A percentile compares a stretch with the other conserved stretches of the same genome.
These are phyloP conservation scores for Paralagenidium karlingii DNA, from an alignment of 352 stramenopile species.

Conservation along the genomic window DNA sequence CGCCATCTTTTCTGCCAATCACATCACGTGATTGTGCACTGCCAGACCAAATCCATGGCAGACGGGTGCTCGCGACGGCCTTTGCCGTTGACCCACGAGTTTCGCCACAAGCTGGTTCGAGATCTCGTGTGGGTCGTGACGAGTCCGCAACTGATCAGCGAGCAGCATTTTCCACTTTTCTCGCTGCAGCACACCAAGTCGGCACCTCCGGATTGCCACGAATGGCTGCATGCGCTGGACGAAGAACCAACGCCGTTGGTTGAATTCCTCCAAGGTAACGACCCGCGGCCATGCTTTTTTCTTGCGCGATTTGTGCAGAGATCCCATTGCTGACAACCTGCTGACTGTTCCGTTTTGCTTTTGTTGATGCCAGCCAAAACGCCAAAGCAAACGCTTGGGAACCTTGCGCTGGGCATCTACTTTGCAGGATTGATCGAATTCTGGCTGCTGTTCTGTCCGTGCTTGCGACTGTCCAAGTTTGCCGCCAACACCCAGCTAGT, in stretches of 20 bases:
- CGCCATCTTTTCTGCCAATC: too few species aligned
- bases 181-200: constrained; percentile 17
- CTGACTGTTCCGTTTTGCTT: not conserved
- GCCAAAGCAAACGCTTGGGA: constrained; percentile 15
- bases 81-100: too few species aligned
- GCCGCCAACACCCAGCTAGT: constrained; percentile 47
- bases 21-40: too few species aligned
- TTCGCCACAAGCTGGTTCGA: constrained; percentile 51
- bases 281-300: not conserved
- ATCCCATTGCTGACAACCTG: not conserved
- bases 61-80: too few species aligned
- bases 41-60: too few species aligned
- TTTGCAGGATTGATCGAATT: constrained; percentile 58
- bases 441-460: constrained; percentile 42
- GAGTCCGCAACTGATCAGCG: constrained; percentile 44
- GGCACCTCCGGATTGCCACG: too few species aligned
- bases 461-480: constrained; percentile 25
- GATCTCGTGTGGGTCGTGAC: constrained; percentile 49
- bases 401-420: constrained; percentile 50
- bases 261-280: constrained; percentile 35
- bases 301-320: not conserved
- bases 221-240: constrained; percentile 34
- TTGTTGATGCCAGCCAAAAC: constrained; percentile 19
- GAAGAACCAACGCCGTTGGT: constrained; percentile 25
- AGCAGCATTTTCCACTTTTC: constrained; percentile 25